These are phyloP conservation scores for Tetrahymena borealis DNA, from an alignment of 73 alveolate species.

Conservation along the genomic window DNA sequence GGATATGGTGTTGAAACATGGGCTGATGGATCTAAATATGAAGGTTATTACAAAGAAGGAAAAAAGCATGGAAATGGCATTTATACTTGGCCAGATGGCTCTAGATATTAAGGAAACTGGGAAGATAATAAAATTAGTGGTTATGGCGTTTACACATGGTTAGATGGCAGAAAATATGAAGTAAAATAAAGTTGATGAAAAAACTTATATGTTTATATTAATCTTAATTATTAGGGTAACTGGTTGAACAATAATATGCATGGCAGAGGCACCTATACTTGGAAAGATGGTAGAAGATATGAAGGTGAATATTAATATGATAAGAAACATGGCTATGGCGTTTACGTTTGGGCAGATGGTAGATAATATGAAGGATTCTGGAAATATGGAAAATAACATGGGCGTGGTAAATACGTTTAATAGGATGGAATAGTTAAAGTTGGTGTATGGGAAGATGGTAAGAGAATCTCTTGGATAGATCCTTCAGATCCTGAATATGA, in stretches of 20 bases:
- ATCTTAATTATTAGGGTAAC: not conserved
- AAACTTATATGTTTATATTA: conserved; percentile 19
- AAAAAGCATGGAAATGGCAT: conserved; percentile 62
- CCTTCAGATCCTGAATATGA: not conserved
- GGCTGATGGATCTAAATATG: conserved; percentile 59
- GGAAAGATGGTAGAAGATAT: conserved; percentile 8
- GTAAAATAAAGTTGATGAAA: conserved; percentile 10
- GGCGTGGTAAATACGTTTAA: conserved; percentile 68
- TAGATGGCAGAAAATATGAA: conserved; percentile 42
- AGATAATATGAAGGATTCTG: conserved; percentile 32
- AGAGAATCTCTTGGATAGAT: conserved; percentile 54
- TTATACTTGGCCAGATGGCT: conserved; percentile 56
- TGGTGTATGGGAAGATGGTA: conserved; percentile 65
- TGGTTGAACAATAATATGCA: conserved; percentile 4
- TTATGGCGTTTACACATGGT: conserved; percentile 65
- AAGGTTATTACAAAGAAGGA: conserved; percentile 55
- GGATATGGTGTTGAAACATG: conserved; percentile 68
- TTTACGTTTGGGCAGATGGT: not conserved
- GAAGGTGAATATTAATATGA: not conserved
- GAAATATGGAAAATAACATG: conserved; percentile 60
- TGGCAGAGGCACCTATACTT: not conserved
- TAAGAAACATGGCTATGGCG: not conserved
- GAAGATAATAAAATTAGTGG: conserved; percentile 53
- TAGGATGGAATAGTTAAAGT: conserved; percentile 40
- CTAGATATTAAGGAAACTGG: conserved; percentile 58